A percentile compares a stretch with the other conserved stretches of the same genome.
These are phyloP conservation scores for Neoascochyta sp. DNA, from an alignment of 2,329 filamentous ascomycete genomes.

Conservation along the genomic window DNA sequence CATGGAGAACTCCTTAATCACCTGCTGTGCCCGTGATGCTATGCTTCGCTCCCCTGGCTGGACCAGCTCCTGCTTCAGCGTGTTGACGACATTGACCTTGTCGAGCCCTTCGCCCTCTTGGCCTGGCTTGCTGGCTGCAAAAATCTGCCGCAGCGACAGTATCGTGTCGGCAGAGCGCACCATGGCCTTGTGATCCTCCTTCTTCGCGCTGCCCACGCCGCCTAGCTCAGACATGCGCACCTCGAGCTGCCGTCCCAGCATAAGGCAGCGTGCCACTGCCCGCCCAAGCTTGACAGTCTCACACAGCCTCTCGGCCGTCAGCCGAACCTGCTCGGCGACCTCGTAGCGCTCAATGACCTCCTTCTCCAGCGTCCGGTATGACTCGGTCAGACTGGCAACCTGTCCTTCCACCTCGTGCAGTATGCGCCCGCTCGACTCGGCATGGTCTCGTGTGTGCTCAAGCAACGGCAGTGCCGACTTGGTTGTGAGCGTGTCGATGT, in stretches of 20 bases:
- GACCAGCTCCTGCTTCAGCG: conserved; percentile 66
- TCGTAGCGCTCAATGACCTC: conserved; percentile 85
- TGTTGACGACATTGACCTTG: conserved; percentile 66
- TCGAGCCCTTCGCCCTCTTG: conserved; percentile 76
- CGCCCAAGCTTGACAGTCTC: conserved; percentile 74
- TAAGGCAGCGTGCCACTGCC: conserved; percentile 72
- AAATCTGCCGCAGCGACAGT: conserved; percentile 68
- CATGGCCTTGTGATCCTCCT: conserved; percentile 72
- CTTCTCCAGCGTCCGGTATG: conserved; percentile 78
- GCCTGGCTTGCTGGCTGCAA: conserved; percentile 63
- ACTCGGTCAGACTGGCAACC: conserved; percentile 73
- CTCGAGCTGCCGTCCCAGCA: conserved; percentile 80
- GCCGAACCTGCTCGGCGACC: conserved; percentile 75
- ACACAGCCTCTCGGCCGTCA: conserved; percentile 74
- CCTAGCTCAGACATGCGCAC: conserved; percentile 73
- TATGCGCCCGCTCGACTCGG: conserved; percentile 67
- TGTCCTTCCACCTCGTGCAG: conserved; percentile 75
- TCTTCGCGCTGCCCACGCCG: conserved; percentile 46
- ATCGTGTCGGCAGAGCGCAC: conserved; percentile 80
- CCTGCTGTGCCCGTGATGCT: conserved; percentile 69
- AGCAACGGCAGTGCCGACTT: conserved; percentile 77
- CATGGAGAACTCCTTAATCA: conserved; percentile 80
- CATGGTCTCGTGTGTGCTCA: conserved; percentile 70
- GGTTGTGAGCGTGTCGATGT: conserved; percentile 86
- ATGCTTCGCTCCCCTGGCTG: conserved; percentile 70